Base-by-base conservation (phyloP, 352 stramenopile species). In the Aphanomyces astaci region DNA sequence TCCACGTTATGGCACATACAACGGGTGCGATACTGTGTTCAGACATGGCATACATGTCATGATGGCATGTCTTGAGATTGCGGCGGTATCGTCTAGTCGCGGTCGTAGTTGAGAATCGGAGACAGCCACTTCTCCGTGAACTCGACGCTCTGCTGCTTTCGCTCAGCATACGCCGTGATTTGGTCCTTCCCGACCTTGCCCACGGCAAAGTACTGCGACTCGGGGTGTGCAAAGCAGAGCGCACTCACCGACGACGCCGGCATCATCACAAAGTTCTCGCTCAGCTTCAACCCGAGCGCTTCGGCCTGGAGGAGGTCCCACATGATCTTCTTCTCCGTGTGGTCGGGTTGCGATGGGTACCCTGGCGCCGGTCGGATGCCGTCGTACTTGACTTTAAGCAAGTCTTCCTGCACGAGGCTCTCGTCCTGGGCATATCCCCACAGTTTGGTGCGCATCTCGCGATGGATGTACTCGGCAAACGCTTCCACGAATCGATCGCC, bases 371-470 rank as follows among this genome's bases (percentile, higher is more conserved):
- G 96, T 69, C 96, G 88, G 71, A 99, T 98, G 66, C 96, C 96
- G 66, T 98, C 89, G 81, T 99, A 99, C 78, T 98, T 98, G 56
- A 98, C 92, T 81, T 99, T 98, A 27, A 98, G 81, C 33, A 99
- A 72, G 71, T 99, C 96, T 53, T 95, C 84, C 70, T 95, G 77
- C 63, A 83, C 77, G 51, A 98, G 75, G 28, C 84, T 79, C 72
- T 99, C 96, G 40, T 95, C 80, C 10, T 83, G 74, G 24, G 95
- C 95, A 76, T 98, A 99, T 43, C 95, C 96, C 96, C 96, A 99
- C 71, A 98, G 84, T 43, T 97, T 83, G 48, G 87, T 82, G 71
- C 96, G 91, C 73, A 99, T 98, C 64, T 98, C 89, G 31, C 89
- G 86, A 76, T 99, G 96, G 43, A 99, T 84, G 66, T 97, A 96